These are phyloP conservation scores for Pichia cactophila DNA, from an alignment of 1,139 yeast genomes.

Conservation along the genomic window DNA sequence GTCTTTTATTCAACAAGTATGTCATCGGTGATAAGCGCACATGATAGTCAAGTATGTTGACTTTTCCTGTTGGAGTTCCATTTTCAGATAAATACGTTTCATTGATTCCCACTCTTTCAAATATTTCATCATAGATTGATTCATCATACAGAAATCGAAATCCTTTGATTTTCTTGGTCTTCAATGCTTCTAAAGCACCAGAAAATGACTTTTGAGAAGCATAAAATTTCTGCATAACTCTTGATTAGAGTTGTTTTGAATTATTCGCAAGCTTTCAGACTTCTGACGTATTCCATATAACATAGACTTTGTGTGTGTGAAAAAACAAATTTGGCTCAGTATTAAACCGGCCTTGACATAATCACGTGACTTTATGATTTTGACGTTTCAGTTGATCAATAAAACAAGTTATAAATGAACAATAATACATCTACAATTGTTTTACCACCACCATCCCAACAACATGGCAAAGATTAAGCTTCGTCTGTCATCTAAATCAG, in stretches of 20 bases:
- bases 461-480: conserved; percentile 17
- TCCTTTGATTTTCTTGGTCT: conserved; percentile 10
- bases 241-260: background rate
- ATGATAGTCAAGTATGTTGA: conserved; percentile 61
- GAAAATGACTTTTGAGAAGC: conserved; percentile 6
- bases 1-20: conserved; percentile 45
- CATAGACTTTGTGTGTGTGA: too few species aligned
- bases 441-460: background rate
- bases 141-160: conserved; percentile 12
- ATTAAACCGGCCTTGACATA: too few species aligned
- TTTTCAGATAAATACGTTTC: conserved; percentile 33
- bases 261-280: too few species aligned
- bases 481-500: conserved; percentile 11
- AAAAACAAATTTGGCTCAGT: too few species aligned
- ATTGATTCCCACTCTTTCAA: conserved; percentile 38
- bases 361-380: background rate
- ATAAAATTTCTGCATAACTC: conserved; percentile 14
- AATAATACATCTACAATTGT: background rate
- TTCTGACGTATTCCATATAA: too few species aligned
- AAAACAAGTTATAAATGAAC: background rate
- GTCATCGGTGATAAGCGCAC: conserved; percentile 50
- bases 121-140: conserved; percentile 20
- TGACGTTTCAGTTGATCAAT: background rate
- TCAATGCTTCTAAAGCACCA: conserved; percentile 7
- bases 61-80: conserved; percentile 18